phyloP scores from a whole-genome alignment of 2,329 filamentous ascomycete species.

The Paracamarosporium sp. region DNA sequence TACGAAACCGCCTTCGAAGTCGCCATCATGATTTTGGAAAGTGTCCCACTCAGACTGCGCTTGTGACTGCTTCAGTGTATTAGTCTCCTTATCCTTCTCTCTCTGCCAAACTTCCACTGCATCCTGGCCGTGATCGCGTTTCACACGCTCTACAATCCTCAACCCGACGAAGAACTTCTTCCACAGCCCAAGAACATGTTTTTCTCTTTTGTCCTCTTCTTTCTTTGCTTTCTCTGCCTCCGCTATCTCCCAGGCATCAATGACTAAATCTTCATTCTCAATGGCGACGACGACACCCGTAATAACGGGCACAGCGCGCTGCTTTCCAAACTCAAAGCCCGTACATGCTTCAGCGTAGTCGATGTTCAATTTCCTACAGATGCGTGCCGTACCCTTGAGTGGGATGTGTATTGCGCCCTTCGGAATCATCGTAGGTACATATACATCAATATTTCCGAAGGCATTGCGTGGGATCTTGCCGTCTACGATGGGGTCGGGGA shows the following conservation, averaged over 20 bases:
- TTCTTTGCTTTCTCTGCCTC: constrained; percentile 77
- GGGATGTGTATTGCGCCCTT: constrained; percentile 84
- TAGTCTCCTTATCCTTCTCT: constrained; percentile 62
- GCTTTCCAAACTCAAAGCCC: constrained; percentile 94
- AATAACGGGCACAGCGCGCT: constrained; percentile 91
- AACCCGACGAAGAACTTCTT: constrained; percentile 85
- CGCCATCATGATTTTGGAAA: constrained; percentile 30
- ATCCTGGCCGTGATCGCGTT: constrained; percentile 40
- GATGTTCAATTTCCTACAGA: constrained; percentile 84
- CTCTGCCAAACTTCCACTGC: constrained; percentile 5
- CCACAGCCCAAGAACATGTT: constrained; percentile 78
- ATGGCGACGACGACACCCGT: constrained; percentile 87
- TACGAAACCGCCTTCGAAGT: constrained; percentile 52
- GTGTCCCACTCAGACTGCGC: constrained; percentile 48
- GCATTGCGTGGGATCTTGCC: constrained; percentile 92
- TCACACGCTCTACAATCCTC: constrained; percentile 67
- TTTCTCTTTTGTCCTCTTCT: constrained; percentile 83
- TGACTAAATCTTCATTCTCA: constrained; percentile 76
- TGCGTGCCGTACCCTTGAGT: constrained; percentile 74
- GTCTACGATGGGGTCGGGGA: constrained; percentile 82
- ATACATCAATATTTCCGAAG: constrained; percentile 96
- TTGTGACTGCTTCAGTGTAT: constrained; percentile 59
- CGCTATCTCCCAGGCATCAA: constrained; percentile 75
- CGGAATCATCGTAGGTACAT: constrained; percentile 92
- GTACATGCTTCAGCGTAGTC: constrained; percentile 95